A percentile compares a stretch with the other conserved stretches of the same genome.
Conservation (phyloP, 2,329 filamentous ascomycete genomes). For the Colletotrichum cordylinicola region DNA sequence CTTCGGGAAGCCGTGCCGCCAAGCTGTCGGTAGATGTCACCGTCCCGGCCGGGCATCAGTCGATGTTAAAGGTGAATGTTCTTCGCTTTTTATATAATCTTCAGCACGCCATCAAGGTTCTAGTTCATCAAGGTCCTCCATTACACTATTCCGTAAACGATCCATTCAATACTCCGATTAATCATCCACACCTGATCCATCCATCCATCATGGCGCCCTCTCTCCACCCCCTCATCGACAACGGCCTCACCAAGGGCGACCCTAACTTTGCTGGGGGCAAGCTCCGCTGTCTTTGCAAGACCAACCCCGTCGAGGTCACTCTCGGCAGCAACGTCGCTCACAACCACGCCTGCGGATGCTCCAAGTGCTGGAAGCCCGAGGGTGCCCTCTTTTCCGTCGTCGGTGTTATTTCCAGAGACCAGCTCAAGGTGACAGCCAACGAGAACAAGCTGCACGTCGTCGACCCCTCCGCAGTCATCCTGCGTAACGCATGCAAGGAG, state of each 20-base stretch:
- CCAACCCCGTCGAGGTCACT: conserved; percentile 61
- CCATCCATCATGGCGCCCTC: conserved; percentile 40
- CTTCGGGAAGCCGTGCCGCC: conserved; percentile 4
- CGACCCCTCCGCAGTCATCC: conserved; percentile 62
- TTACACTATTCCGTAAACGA: background rate
- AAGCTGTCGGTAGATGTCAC: background rate
- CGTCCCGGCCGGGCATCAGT: background rate
- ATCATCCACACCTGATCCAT: background rate
- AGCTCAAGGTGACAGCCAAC: conserved; percentile 63
- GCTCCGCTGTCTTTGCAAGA: conserved; percentile 65
- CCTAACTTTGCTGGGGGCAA: conserved; percentile 63
- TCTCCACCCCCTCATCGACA: conserved; percentile 68
- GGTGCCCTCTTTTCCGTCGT: conserved; percentile 70
- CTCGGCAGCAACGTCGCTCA: conserved; percentile 65
- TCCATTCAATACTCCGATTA: background rate
- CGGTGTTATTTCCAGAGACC: conserved; percentile 62
- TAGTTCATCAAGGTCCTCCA: conserved; percentile 1
- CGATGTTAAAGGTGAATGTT: background rate
- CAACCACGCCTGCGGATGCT: conserved; percentile 76
- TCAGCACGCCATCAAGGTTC: conserved; percentile 4
- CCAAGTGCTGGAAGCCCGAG: conserved; percentile 74
- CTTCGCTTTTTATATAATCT: background rate
- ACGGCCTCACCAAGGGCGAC: conserved; percentile 62
- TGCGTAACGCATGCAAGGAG: conserved; percentile 64
- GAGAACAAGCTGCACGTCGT: conserved; percentile 61